These are phyloP conservation scores for Chaetomium globosum DNA, from an alignment of 2,329 filamentous ascomycete genomes.

Conservation along the genomic window DNA sequence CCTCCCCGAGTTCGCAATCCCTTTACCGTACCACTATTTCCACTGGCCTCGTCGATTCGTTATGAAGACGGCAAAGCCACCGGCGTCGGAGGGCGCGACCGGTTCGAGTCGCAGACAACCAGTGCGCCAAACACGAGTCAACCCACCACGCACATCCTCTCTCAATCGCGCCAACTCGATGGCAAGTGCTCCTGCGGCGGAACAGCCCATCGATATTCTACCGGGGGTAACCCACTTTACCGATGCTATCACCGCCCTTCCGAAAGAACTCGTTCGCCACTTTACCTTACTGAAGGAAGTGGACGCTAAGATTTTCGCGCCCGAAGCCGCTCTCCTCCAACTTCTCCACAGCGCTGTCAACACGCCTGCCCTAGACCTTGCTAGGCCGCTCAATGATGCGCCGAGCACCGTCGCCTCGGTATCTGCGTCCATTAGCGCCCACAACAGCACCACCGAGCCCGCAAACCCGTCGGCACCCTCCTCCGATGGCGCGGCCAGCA, in stretches of 20 bases:
- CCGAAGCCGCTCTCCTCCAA: constrained; percentile 79
- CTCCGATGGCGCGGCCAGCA: constrained; percentile 48
- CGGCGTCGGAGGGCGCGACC: constrained; percentile 45
- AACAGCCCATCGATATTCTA: constrained; percentile 67
- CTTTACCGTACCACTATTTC: constrained; percentile 9
- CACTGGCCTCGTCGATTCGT: constrained; percentile 15
- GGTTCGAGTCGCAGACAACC: constrained; percentile 58
- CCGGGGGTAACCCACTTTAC: constrained; percentile 76
- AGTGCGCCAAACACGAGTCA: constrained; percentile 66
- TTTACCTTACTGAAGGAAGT: constrained; percentile 97
- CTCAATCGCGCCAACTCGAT: constrained; percentile 53
- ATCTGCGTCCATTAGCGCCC: constrained; percentile 54
- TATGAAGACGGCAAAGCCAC: constrained; percentile 61
- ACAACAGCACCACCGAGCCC: constrained; percentile 52
- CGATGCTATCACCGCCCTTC: constrained; percentile 87
- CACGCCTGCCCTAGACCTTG: constrained; percentile 51
- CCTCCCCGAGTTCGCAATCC: constrained; percentile 11
- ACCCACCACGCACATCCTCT: constrained; percentile 60
- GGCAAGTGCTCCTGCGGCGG: constrained; percentile 49
- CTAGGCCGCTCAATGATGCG: constrained; percentile 50
- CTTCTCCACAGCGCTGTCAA: constrained; percentile 68
- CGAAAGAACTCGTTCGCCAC: constrained; percentile 92
- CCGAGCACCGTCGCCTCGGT: constrained; percentile 47
- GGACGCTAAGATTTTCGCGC: constrained; percentile 90
- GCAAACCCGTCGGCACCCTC: constrained; percentile 44